Conservation (phyloP, 2,329 filamentous ascomycete species). For the Aspergillus pseudoviridinutans region DNA sequence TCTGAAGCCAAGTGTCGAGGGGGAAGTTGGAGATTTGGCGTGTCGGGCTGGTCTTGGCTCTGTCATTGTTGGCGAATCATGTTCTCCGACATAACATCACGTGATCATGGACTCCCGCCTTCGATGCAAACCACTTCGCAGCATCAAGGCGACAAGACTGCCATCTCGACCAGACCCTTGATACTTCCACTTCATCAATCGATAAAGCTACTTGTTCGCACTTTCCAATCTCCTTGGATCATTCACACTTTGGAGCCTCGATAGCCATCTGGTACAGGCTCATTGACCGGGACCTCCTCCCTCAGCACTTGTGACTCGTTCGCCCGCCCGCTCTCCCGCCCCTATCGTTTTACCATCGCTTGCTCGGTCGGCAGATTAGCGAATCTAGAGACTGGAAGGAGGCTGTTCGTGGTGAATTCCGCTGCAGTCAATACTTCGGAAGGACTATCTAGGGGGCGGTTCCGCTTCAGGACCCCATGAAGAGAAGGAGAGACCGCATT, state of each 20-base stretch:
- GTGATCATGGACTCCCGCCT: constrained; percentile 35
- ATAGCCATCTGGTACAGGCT: constrained; percentile 14
- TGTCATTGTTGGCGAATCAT: constrained; percentile 21
- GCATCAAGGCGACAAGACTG: constrained; percentile 21
- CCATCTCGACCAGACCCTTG: constrained; percentile 24
- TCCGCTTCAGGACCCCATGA: constrained; percentile 42
- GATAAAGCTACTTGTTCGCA: constrained; percentile 7
- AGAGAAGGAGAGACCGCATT: constrained; percentile 44
- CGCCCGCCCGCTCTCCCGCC: constrained; percentile 16
- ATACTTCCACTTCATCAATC: constrained; percentile 16
- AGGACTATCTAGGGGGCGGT: constrained; percentile 23
- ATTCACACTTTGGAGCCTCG: constrained; percentile 4
- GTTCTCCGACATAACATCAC: constrained; percentile 22
- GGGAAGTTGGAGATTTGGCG: background rate
- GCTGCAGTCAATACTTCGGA: constrained; percentile 15
- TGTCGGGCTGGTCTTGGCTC: constrained; percentile 19
- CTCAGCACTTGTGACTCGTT: constrained; percentile 25
- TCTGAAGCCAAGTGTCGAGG: background rate
- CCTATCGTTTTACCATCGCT: constrained; percentile 20
- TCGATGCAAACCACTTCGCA: constrained; percentile 38
- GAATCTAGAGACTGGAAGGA: constrained; percentile 8
- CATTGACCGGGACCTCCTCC: constrained; percentile 12
- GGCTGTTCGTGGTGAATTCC: constrained; percentile 11
- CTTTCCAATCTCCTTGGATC: constrained; percentile 5
- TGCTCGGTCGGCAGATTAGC: constrained; percentile 4